Conservation (phyloP, 2,329 filamentous ascomycete species). For the Botrytis squamosa region DNA sequence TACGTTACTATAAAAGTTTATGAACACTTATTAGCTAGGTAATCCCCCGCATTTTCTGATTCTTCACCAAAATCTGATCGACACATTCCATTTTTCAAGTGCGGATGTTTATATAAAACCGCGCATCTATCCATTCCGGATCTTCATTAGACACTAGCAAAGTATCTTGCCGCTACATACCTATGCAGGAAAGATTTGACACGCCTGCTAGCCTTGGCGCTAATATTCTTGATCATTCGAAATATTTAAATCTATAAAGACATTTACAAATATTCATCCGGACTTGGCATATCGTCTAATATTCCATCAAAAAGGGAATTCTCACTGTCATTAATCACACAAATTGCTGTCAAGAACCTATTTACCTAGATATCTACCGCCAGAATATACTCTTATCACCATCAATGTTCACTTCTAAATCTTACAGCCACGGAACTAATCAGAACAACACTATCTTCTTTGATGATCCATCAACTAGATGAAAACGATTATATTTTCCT, state of each 20-base stretch:
- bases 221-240: background rate
- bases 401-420: background rate
- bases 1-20: background rate
- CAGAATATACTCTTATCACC: background rate
- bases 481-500: accelerated
- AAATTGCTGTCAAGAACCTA: background rate
- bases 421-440: accelerated
- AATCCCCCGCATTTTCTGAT: too few species aligned
- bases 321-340: background rate
- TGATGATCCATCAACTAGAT: background rate
- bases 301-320: too few species aligned
- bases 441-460: background rate
- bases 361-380: background rate
- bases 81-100: background rate
- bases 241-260: background rate
- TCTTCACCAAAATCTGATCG: background rate
- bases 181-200: too few species aligned
- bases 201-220: background rate
- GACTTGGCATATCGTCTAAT: background rate
- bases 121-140: background rate
- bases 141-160: background rate
- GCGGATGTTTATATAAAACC: background rate
- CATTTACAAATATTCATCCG: background rate
- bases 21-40: background rate
- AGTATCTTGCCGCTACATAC: too few species aligned